These are phyloP conservation scores for Neurospora sp. DNA, from an alignment of 495 filamentous ascomycete species.

Conservation along the genomic window DNA sequence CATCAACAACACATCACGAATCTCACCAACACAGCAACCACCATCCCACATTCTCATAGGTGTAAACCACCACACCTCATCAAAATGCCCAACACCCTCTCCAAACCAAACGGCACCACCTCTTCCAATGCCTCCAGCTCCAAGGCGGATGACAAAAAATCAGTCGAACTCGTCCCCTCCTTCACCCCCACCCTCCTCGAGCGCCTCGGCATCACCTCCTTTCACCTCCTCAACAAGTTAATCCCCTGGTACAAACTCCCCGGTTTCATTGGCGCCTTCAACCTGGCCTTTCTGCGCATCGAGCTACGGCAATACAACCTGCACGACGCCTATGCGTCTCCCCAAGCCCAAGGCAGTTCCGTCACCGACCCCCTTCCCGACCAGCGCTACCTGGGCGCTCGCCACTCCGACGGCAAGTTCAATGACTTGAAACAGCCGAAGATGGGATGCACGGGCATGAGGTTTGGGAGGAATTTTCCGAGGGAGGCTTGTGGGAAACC, in stretches of 20 bases:
- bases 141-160: not conserved
- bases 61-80: not conserved
- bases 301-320: slow-evolving; percentile 33
- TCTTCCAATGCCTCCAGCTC: not conserved
- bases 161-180: not conserved
- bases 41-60: not conserved
- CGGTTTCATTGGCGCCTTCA: slow-evolving; percentile 24
- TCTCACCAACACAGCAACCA: not conserved
- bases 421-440: slow-evolving; percentile 26
- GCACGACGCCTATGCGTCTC: slow-evolving; percentile 17
- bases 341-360: slow-evolving; percentile 9
- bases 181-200: slow-evolving; percentile 14
- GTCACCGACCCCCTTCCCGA: slow-evolving; percentile 15
- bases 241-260: slow-evolving; percentile 34
- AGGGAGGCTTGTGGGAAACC: slow-evolving; percentile 22
- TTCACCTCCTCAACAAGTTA: slow-evolving; percentile 25
- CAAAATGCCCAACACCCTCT: not conserved
- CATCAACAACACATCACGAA: not conserved
- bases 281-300: slow-evolving; percentile 27
- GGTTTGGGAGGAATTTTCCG: slow-evolving; percentile 32
- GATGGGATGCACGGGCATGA: slow-evolving; percentile 37
- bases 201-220: slow-evolving; percentile 18
- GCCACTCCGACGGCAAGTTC: slow-evolving; percentile 34
- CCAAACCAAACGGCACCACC: not conserved
- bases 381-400: slow-evolving; percentile 15